Evolutionary conservation across 2,329 filamentous ascomycete genomes (phyloP), one percentile per base, ranked within the genome.

Genomic region (Cryphonectria nitschkei): DNA sequence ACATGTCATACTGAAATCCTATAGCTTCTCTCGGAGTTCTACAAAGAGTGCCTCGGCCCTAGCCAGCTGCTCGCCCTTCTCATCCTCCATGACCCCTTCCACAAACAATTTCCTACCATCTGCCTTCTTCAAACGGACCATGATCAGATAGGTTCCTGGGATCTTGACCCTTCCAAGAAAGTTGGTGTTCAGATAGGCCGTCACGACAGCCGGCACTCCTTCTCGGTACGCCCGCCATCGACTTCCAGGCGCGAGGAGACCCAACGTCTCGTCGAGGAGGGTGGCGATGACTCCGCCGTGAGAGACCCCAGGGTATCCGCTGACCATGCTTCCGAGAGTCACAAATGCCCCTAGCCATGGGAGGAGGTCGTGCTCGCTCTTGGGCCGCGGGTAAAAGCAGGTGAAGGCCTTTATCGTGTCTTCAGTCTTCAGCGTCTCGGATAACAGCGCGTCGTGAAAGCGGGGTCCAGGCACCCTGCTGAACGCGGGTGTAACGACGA

Each of bases 201-300:
- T 88, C 76, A 86, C 81, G 22, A 81, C 78, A 22, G 77, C 76
- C 5, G 75, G 63, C 3, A 72, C 56, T 7, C 74, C 8, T 77
- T 68, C 29, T 67, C 68, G 16, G 73, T 68, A 5, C 39, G 43
- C 68, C 50, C 74, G 46, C 37, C 32, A 22, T 50, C 73, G 73
- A 72, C 87, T 86, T 39, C 83, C 74, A 2, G 80, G 80, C 13
- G 87, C 79, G 26, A 89, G 73, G 7, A 85, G 79, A 0, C 88
- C 87, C 76, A 87, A 84, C 7, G 81, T 78, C 76, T 91, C 89
- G 75, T 91, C 89, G 32, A 91, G 76, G n/a, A 91, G 76, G 0
- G 85, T 83, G 11, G 84, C 83, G 8, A 87, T 82, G 41, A 90
- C 83, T 1, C 89, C 89, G 29, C 89, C 88, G 76, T 91, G 89